Conservation (phyloP, 2,329 filamentous ascomycete genomes). For the Plenodomus tracheiphilus region DNA sequence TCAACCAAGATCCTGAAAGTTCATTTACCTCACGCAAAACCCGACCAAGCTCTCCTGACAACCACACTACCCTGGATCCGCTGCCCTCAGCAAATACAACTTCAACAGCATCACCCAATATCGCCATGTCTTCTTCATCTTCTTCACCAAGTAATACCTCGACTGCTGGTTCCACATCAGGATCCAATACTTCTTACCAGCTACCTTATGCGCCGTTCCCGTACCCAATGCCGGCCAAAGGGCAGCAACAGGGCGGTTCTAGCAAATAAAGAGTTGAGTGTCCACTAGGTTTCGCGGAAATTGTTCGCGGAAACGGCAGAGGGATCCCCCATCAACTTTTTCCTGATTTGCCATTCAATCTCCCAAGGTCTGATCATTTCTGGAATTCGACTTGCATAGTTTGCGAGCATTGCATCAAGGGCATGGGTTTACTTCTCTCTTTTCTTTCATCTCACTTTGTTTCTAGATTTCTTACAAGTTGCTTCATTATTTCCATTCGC, state of each 20-base stretch:
- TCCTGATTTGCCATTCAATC: too few species aligned
- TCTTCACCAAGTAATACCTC: slow-evolving; percentile 38
- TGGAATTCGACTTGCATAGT: slow-evolving; percentile 2
- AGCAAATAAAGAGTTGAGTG: slow-evolving; percentile 24
- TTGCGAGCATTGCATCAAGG: slow-evolving; percentile 11
- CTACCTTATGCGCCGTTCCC: slow-evolving; percentile 44
- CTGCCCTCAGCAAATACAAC: slow-evolving; percentile 10
- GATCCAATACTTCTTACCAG: slow-evolving; percentile 33
- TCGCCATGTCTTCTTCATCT: slow-evolving; percentile 39
- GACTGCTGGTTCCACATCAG: slow-evolving; percentile 34
- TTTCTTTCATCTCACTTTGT: slow-evolving; percentile 1
- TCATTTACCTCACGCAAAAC: background rate
- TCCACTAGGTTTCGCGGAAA: too few species aligned
- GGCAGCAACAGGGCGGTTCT: slow-evolving; percentile 19
- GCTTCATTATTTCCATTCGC: background rate
- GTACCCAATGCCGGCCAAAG: slow-evolving; percentile 40
- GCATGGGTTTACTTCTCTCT: slow-evolving; percentile 11
- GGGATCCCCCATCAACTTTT: too few species aligned
- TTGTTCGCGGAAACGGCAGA: too few species aligned
- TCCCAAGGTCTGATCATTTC: background rate
- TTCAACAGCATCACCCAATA: slow-evolving; percentile 2
- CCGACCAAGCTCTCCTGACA: slow-evolving; percentile 8
- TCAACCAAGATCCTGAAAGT: background rate
- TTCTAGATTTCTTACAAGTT: background rate
- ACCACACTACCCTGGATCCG: slow-evolving; percentile 17